These are phyloP conservation scores for Tylopilus sp. DNA, from an alignment of 768 basidiomycete species.

Conservation along the genomic window DNA sequence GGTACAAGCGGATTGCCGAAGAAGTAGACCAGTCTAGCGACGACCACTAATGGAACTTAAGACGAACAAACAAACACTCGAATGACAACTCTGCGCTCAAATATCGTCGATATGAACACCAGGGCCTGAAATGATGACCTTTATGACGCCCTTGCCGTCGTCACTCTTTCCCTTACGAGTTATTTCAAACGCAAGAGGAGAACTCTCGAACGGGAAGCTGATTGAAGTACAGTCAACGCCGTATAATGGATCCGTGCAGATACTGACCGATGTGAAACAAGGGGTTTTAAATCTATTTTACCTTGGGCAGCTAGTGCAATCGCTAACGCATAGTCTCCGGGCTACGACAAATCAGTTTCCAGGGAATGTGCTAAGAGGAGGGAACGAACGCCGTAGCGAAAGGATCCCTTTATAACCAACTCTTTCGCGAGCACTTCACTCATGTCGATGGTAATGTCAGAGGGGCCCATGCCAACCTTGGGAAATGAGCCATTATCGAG, in stretches of 20 bases:
- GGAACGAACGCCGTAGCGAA: conserved; percentile 74
- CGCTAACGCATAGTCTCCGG: conserved; percentile 82
- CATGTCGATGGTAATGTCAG: conserved; percentile 74
- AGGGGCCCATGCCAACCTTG: conserved; percentile 83
- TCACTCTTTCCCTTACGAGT: conserved; percentile 77
- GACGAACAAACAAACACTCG: neutral
- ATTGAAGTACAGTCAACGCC: neutral
- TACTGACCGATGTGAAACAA: conserved; percentile 81
- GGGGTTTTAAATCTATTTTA: conserved; percentile 79
- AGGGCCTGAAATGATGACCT: conserved; percentile 84
- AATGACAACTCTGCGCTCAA: conserved; percentile 16
- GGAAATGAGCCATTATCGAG: conserved; percentile 4
- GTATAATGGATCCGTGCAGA: neutral
- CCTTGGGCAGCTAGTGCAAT: conserved; percentile 81
- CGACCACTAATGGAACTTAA: too few species aligned
- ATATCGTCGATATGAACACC: conserved; percentile 46
- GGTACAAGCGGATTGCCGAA: too few species aligned
- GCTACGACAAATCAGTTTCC: conserved; percentile 36
- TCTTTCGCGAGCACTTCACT: conserved; percentile 72
- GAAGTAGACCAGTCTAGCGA: too few species aligned
- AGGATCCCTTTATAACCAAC: conserved; percentile 81
- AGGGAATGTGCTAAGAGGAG: neutral
- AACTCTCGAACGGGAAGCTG: conserved; percentile 75
- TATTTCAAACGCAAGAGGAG: conserved; percentile 75
- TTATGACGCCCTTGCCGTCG: conserved; percentile 87